Evolutionary conservation across 2,329 filamentous ascomycete species (phyloP).

Genomic region (Huntiella decipiens): DNA sequence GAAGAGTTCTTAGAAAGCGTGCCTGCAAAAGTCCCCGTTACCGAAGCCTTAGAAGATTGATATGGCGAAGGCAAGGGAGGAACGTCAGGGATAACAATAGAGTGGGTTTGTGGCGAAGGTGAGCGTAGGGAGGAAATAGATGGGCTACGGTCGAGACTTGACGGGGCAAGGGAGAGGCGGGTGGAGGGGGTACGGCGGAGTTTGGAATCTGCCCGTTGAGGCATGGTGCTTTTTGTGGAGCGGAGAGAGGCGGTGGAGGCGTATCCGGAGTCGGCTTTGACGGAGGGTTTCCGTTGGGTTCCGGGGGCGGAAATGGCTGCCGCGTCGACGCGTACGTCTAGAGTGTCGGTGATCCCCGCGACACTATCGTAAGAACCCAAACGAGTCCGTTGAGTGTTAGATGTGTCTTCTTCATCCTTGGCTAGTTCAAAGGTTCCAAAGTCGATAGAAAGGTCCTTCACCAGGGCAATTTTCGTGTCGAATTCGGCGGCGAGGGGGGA

Average conservation of each 20-base stretch:
- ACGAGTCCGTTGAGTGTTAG: too few species aligned
- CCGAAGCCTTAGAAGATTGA: background rate
- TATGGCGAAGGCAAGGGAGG: slow-evolving; percentile 2
- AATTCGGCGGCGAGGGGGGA: background rate
- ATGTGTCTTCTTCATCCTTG: background rate
- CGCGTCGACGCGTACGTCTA: slow-evolving; percentile 25
- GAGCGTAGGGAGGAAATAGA: slow-evolving; percentile 1
- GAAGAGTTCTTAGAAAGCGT: slow-evolving; percentile 4
- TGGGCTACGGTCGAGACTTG: slow-evolving; percentile 7
- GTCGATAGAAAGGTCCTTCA: slow-evolving; percentile 7
- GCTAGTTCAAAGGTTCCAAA: slow-evolving; percentile 20
- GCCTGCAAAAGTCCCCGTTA: background rate
- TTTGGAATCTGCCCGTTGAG: too few species aligned
- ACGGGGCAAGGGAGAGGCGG: background rate
- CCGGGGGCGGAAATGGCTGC: slow-evolving; percentile 25
- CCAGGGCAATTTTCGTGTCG: background rate
- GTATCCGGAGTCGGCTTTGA: slow-evolving; percentile 42
- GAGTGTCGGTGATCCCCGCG: slow-evolving; percentile 16
- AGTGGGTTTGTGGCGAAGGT: slow-evolving; percentile 1
- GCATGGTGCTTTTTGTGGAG: slow-evolving; percentile 17
- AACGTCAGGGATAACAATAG: slow-evolving; percentile 6
- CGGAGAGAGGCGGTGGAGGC: slow-evolving; percentile 39
- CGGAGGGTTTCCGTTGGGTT: slow-evolving; percentile 21
- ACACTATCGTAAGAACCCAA: too few species aligned
- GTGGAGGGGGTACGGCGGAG: background rate